These are phyloP conservation scores for Ogataea sp. DNA, from an alignment of 805 yeast species.

Conservation along the genomic window DNA sequence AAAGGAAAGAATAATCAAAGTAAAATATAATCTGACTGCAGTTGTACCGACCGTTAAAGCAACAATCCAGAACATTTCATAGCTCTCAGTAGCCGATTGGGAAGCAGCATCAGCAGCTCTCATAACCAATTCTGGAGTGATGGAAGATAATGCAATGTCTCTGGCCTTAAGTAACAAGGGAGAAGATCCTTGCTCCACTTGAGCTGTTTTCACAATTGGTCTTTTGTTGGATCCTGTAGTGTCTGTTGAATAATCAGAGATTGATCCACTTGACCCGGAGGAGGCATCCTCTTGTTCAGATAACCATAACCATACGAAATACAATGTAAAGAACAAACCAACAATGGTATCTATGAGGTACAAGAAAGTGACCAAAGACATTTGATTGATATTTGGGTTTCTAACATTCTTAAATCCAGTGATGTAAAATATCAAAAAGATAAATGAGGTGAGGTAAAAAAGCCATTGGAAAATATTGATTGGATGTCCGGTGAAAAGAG, in stretches of 20 bases:
- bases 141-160: conserved; percentile 2
- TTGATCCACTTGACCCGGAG: conserved; percentile 6
- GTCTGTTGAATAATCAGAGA: neutral
- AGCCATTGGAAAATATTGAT: conserved; percentile 77
- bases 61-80: conserved; percentile 52
- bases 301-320: conserved; percentile 76
- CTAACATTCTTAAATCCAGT: conserved; percentile 46
- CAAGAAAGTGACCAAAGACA: conserved; percentile 54
- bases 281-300: conserved; percentile 11
- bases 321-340: conserved; percentile 62
- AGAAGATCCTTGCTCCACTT: too few relatives aligned
- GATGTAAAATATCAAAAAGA: conserved; percentile 56
- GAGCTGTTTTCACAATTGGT: neutral
- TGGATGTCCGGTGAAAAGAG: conserved; percentile 86
- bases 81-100: conserved; percentile 56
- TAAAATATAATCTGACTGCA: conserved; percentile 49
- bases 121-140: conserved; percentile 3
- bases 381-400: conserved; percentile 48
- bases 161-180: neutral
- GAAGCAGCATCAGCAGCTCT: conserved; percentile 22
- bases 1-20: conserved; percentile 50
- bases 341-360: conserved; percentile 61
- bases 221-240: neutral
- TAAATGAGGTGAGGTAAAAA: conserved; percentile 57
- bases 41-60: conserved; percentile 40